Percentiles rank a stretch among this genome's conserved stretches.
phyloP scores from a whole-genome alignment of 1,284 basidiomycete genomes.

The Kalmanozyma brasiliensis region DNA sequence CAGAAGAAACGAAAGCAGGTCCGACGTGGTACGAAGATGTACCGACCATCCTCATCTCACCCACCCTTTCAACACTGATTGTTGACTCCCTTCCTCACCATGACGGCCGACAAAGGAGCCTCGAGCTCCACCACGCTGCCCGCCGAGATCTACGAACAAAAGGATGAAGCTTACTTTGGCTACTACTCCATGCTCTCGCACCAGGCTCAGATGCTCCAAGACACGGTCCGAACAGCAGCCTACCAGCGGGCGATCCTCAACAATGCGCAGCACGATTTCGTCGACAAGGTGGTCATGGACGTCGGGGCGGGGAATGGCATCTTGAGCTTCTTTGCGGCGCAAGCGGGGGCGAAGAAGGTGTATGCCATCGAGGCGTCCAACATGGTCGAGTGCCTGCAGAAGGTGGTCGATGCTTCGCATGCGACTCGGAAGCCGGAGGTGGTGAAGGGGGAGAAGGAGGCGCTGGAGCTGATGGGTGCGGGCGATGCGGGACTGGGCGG shows the following conservation, averaged over 20 bases:
- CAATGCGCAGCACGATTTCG: slow-evolving; percentile 46
- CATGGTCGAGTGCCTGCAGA: slow-evolving; percentile 70
- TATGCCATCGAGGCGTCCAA: slow-evolving; percentile 71
- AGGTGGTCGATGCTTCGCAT: slow-evolving; percentile 63
- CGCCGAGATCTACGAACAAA: slow-evolving; percentile 52
- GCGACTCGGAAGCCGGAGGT: slow-evolving; percentile 42
- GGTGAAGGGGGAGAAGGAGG: slow-evolving; percentile 44
- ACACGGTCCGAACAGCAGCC: slow-evolving; percentile 59
- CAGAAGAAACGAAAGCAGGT: background rate
- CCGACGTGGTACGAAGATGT: slow-evolving; percentile 8
- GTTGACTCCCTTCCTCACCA: background rate
- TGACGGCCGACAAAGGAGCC: slow-evolving; percentile 2
- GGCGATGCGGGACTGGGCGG: slow-evolving; percentile 10
- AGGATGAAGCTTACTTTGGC: slow-evolving; percentile 63
- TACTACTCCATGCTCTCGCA: slow-evolving; percentile 64
- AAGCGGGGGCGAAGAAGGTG: slow-evolving; percentile 71
- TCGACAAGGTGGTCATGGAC: slow-evolving; percentile 66
- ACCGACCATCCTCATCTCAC: slow-evolving; percentile 9
- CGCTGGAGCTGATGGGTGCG: slow-evolving; percentile 39
- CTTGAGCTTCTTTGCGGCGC: slow-evolving; percentile 70
- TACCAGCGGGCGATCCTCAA: slow-evolving; percentile 62
- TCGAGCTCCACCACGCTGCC: slow-evolving; percentile 6
- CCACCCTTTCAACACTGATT: background rate
- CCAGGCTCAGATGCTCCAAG: slow-evolving; percentile 66
- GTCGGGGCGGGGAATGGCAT: slow-evolving; percentile 72